A percentile compares a stretch with the other conserved stretches of the same genome.
phyloP scores from a whole-genome alignment of 306 rosid species.

The Hippophae rhamnoides region DNA sequence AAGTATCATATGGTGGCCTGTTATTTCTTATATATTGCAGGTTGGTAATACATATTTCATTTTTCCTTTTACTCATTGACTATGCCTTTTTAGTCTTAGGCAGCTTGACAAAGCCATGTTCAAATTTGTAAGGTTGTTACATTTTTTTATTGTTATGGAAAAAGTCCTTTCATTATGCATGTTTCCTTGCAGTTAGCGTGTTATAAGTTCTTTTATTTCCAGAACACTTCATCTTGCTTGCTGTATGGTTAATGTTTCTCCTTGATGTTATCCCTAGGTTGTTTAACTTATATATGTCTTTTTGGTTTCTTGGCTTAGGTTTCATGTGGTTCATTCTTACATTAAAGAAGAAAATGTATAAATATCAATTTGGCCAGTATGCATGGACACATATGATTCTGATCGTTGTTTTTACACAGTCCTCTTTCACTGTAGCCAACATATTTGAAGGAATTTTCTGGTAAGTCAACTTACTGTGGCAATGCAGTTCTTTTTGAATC shows the following conservation, averaged over 20 bases:
- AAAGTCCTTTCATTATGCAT: not conserved
- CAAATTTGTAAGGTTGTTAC: not conserved
- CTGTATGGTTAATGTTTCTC: conserved; percentile 4
- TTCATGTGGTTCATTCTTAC: conserved; percentile 99
- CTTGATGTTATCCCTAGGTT: conserved; percentile 10
- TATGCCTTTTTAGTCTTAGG: not conserved
- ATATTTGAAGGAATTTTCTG: conserved; percentile 98
- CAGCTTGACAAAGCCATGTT: not conserved
- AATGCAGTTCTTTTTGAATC: not conserved
- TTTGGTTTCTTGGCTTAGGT: conserved; percentile 47
- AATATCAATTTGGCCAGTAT: conserved; percentile 99
- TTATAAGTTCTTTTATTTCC: not conserved
- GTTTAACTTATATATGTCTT: conserved; percentile 16
- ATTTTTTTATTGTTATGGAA: too few relatives aligned
- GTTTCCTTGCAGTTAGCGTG: not conserved
- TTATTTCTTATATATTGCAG: conserved; percentile 77
- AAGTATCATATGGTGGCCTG: conserved; percentile 94
- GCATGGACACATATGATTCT: conserved; percentile 99
- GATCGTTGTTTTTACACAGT: conserved; percentile 85
- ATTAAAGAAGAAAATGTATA: conserved; percentile 94
- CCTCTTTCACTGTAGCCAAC: conserved; percentile 93
- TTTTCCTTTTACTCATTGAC: not conserved
- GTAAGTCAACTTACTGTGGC: conserved; percentile 28
- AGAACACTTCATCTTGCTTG: not conserved
- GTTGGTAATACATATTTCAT: conserved; percentile 26